These are phyloP conservation scores for Tephrocybe sp. DNA, from an alignment of 768 basidiomycete species.

Conservation along the genomic window DNA sequence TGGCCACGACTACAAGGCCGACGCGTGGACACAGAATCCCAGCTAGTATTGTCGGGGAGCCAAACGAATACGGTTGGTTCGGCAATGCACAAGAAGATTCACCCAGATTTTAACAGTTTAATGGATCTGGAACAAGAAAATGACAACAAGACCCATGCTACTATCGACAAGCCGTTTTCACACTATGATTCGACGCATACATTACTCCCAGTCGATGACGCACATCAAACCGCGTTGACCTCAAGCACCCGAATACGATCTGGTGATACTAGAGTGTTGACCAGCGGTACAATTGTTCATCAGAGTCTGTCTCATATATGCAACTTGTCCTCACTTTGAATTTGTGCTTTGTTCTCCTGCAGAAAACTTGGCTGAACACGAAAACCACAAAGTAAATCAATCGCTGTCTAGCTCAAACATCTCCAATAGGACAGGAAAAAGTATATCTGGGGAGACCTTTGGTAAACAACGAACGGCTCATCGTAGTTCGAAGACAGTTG, in stretches of 20 bases:
- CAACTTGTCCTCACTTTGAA: neutral
- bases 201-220: neutral
- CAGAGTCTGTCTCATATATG: neutral
- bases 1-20: neutral
- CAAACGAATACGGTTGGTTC: neutral
- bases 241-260: slow-evolving; percentile 14
- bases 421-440: slow-evolving; percentile 8
- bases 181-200: neutral
- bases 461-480: slow-evolving; percentile 8
- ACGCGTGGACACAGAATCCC: neutral
- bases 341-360: neutral
- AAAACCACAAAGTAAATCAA: slow-evolving; percentile 3
- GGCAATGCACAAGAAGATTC: slow-evolving; percentile 30
- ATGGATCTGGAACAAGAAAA: slow-evolving; percentile 14
- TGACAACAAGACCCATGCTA: slow-evolving; percentile 6
- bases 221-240: slow-evolving; percentile 10
- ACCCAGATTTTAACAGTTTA: slow-evolving; percentile 33
- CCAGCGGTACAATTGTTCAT: neutral
- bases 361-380: slow-evolving; percentile 2
- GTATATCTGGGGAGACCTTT: slow-evolving; percentile 17
- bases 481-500: slow-evolving; percentile 2
- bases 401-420: slow-evolving; percentile 11
- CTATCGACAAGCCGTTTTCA: neutral
- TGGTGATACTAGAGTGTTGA: slow-evolving; percentile 3
- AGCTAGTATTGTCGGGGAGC: neutral